Conservation (phyloP, 495 filamentous ascomycete genomes). For the Podospora conica region DNA sequence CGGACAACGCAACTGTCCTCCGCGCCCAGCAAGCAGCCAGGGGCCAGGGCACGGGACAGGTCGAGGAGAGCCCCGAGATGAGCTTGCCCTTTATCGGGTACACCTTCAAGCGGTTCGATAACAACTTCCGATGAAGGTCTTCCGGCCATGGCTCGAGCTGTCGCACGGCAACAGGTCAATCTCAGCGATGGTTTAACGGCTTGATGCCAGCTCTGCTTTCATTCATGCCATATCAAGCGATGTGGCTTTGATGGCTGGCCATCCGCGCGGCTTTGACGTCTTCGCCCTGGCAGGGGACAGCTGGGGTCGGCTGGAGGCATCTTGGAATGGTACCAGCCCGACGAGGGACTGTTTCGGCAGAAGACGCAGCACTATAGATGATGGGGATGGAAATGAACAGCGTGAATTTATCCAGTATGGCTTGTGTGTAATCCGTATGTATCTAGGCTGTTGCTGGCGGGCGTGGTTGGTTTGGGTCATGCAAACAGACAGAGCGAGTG, state of each 20-base stretch:
- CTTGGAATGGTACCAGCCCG: neutral
- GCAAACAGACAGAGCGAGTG: neutral
- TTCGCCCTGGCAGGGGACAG: neutral
- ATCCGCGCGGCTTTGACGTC: neutral
- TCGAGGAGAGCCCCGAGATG: conserved; percentile 67
- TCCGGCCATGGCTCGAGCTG: neutral
- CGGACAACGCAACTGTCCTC: conserved; percentile 69
- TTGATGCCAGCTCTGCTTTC: neutral
- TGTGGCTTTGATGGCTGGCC: neutral
- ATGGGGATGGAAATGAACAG: neutral
- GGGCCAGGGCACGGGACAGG: conserved; percentile 22
- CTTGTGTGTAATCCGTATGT: neutral
- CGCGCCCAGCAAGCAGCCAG: conserved; percentile 56
- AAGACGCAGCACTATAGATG: neutral
- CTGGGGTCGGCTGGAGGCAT: neutral
- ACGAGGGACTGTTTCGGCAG: neutral
- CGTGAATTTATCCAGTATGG: neutral
- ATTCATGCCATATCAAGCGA: neutral
- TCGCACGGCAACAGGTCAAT: neutral
- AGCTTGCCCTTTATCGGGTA: conserved; percentile 96
- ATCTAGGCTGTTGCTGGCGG: neutral
- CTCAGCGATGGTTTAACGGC: neutral
- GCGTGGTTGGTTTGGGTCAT: neutral
- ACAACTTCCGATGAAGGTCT: conserved; percentile 47
- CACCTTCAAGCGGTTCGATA: conserved; percentile 97